Percentiles rank a stretch among this genome's conserved stretches.
Conservation (phyloP, 768 basidiomycete genomes). For the Macrocybe gigantea region DNA sequence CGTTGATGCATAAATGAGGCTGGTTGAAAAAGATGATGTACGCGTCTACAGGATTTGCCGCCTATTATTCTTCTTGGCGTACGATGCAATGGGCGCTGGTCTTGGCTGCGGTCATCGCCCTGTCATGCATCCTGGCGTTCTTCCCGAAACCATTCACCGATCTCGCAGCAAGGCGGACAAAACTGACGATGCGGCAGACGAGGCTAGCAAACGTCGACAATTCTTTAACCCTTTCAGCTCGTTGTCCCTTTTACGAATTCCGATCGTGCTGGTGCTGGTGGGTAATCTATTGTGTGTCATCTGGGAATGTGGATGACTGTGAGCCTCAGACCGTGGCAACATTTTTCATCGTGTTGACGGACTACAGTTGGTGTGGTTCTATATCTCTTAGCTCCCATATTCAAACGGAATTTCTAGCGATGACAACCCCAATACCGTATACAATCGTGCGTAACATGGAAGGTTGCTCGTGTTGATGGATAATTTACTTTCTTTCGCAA, state of each 20-base stretch:
- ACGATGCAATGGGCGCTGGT: slow-evolving; percentile 25
- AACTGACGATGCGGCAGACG: slow-evolving; percentile 19
- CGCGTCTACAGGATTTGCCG: slow-evolving; percentile 31
- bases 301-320: background rate
- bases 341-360: background rate
- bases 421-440: slow-evolving; percentile 26
- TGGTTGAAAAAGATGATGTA: no score
- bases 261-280: background rate
- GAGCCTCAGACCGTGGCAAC: background rate
- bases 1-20: no score
- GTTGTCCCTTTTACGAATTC: background rate
- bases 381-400: no score
- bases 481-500: background rate
- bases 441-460: background rate
- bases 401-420: slow-evolving; percentile 13
- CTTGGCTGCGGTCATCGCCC: slow-evolving; percentile 25
- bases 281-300: background rate
- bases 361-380: background rate
- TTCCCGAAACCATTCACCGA: slow-evolving; percentile 50
- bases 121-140: slow-evolving; percentile 25
- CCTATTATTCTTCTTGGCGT: slow-evolving; percentile 50
- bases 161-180: slow-evolving; percentile 31
- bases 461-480: background rate
- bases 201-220: background rate
- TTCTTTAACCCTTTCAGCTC: background rate